A percentile compares a stretch with the other conserved stretches of the same genome.
Conservation (phyloP, 371 early-diverging fungal species). For the Mucor circinelloides region DNA sequence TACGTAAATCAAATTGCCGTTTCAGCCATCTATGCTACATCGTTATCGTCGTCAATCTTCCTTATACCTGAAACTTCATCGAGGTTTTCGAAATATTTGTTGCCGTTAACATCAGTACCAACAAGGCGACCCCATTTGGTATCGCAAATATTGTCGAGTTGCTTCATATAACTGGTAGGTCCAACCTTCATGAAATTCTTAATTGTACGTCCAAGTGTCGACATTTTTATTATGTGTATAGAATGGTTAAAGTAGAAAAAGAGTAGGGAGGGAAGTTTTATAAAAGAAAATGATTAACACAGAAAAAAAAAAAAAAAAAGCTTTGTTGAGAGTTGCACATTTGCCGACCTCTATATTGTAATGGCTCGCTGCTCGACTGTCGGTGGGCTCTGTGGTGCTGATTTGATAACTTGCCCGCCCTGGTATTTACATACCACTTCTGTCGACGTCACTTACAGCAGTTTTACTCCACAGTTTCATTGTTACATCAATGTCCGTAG, state of each 20-base stretch:
- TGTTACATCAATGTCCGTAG: background rate
- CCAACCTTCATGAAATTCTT: constrained; percentile 64
- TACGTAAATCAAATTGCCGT: background rate
- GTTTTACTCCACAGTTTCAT: background rate
- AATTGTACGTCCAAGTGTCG: constrained; percentile 62
- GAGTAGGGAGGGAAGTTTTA: constrained; percentile 7
- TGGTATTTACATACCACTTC: background rate
- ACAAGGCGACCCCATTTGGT: constrained; percentile 84
- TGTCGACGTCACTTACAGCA: background rate
- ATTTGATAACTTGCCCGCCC: background rate
- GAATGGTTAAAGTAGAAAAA: background rate
- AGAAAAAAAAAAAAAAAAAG: constrained; percentile 8
- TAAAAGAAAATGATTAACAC: constrained; percentile 7
- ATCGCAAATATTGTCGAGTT: constrained; percentile 77
- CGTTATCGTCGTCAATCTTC: too few relatives aligned
- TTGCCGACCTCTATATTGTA: background rate
- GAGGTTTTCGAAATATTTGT: constrained; percentile 90
- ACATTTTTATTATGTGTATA: constrained; percentile 40
- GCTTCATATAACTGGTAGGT: constrained; percentile 63
- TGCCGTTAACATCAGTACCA: constrained; percentile 87
- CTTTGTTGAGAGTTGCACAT: background rate
- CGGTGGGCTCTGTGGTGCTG: background rate
- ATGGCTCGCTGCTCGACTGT: background rate
- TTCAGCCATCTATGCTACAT: background rate
- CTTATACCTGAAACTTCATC: constrained; percentile 75